Evolutionary conservation across 2,329 filamentous ascomycete genomes (phyloP).

Genomic region (Penicillium sclerotiorum): DNA sequence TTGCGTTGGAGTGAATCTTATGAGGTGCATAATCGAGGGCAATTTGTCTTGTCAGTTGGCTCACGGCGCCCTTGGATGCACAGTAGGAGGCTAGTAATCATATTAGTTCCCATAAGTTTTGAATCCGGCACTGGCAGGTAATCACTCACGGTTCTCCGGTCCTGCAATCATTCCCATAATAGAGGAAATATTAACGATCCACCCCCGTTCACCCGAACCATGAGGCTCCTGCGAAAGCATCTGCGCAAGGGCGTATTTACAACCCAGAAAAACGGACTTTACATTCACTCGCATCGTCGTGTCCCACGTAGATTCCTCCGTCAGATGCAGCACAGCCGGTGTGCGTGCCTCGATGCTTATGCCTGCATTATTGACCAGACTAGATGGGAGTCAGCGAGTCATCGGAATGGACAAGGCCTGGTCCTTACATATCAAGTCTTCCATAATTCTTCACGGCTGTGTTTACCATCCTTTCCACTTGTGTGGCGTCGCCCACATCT

Average conservation of each 20-base stretch:
- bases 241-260: slow-evolving; percentile 43
- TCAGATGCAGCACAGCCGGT: slow-evolving; percentile 49
- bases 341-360: slow-evolving; percentile 44
- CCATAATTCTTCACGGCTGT: slow-evolving; percentile 41
- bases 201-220: slow-evolving; percentile 36
- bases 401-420: too few relatives aligned
- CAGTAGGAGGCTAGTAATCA: slow-evolving; percentile 50
- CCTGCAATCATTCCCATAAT: slow-evolving; percentile 34
- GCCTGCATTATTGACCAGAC: slow-evolving; percentile 53
- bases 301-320: slow-evolving; percentile 51
- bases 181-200: slow-evolving; percentile 40
- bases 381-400: too few relatives aligned
- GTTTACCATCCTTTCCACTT: slow-evolving; percentile 43
- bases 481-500: slow-evolving; percentile 44
- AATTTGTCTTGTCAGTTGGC: slow-evolving; percentile 52
- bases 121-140: not conserved
- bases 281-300: slow-evolving; percentile 39
- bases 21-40: slow-evolving; percentile 54
- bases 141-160: slow-evolving; percentile 22
- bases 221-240: slow-evolving; percentile 44
- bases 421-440: slow-evolving; percentile 50
- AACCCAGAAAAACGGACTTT: slow-evolving; percentile 46
- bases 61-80: slow-evolving; percentile 55
- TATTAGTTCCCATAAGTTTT: not conserved
- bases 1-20: slow-evolving; percentile 56